phyloP scores from a whole-genome alignment of 495 filamentous ascomycete genomes.

The Aspergillus sclerotiicarbonarius region DNA sequence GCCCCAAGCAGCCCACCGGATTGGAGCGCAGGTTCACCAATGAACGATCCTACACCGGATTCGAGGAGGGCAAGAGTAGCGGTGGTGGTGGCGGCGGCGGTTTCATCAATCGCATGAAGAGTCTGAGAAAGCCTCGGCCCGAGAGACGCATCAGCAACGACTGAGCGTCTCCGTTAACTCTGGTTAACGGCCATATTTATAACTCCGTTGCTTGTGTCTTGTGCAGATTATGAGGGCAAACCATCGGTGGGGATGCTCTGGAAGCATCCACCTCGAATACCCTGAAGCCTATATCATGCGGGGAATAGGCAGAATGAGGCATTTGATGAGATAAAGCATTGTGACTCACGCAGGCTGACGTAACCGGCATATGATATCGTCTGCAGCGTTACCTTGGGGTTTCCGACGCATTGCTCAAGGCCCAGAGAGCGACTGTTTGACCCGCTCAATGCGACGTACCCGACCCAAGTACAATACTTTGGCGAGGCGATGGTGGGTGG shows the following conservation, averaged over 20 bases:
- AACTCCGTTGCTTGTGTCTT: neutral
- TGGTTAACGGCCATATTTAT: neutral
- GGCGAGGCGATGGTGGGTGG: neutral
- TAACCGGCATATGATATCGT: neutral
- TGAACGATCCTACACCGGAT: constrained; percentile 51
- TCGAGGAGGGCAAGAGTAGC: constrained; percentile 43
- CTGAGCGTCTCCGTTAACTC: constrained; percentile 10
- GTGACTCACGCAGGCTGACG: neutral
- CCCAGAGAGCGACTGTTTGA: neutral
- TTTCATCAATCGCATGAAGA: constrained; percentile 84
- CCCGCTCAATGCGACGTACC: neutral
- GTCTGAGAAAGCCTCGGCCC: constrained; percentile 62
- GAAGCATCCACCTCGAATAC: constrained; percentile 2
- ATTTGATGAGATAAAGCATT: neutral
- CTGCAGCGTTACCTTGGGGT: neutral
- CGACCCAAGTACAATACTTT: neutral
- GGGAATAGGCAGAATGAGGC: neutral
- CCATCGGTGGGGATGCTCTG: constrained; percentile 3
- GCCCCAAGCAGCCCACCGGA: constrained; percentile 51
- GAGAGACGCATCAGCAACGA: constrained; percentile 43
- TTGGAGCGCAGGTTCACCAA: constrained; percentile 69
- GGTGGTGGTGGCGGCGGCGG: constrained; percentile 53
- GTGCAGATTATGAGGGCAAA: neutral
- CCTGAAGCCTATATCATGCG: neutral
- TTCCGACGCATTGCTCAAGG: neutral